These are phyloP conservation scores for Amanita pallidorosea DNA, from an alignment of 768 basidiomycete species.

Conservation along the genomic window DNA sequence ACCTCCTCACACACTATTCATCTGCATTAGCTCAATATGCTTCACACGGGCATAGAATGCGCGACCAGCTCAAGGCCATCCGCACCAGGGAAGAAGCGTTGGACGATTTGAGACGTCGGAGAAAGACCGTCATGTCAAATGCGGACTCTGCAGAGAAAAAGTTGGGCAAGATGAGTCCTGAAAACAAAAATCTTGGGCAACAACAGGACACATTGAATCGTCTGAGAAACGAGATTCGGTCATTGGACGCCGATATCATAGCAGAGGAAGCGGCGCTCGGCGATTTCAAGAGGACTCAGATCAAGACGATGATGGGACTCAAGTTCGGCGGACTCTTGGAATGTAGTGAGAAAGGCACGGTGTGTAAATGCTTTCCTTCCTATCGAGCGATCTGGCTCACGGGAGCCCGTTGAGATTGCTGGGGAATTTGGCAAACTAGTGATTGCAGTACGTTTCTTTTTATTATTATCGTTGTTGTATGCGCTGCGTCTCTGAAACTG, in stretches of 20 bases:
- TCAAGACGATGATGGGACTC: conserved; percentile 62
- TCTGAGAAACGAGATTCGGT: conserved; percentile 66
- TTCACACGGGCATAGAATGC: conserved; percentile 55
- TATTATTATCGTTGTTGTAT: background rate
- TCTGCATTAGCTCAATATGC: conserved; percentile 61
- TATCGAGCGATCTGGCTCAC: background rate
- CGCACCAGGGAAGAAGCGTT: conserved; percentile 78
- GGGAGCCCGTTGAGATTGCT: conserved; percentile 27
- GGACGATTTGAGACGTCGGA: conserved; percentile 62
- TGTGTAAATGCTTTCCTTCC: conserved; percentile 16
- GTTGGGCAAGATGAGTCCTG: conserved; percentile 79
- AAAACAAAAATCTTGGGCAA: conserved; percentile 69
- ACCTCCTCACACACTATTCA: conserved; percentile 57
- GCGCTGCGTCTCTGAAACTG: background rate
- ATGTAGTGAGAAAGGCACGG: conserved; percentile 69
- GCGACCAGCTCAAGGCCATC: conserved; percentile 71
- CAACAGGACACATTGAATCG: conserved; percentile 68
- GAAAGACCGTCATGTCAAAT: conserved; percentile 53
- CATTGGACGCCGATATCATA: conserved; percentile 76
- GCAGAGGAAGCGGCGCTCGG: conserved; percentile 69
- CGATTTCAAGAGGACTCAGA: conserved; percentile 70
- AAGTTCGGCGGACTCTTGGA: conserved; percentile 87
- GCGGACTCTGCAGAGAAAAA: conserved; percentile 85
- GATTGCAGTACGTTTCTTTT: conserved; percentile 23
- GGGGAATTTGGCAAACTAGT: conserved; percentile 45